These are phyloP conservation scores for Corinectria fuckeliana DNA, from an alignment of 2,329 filamentous ascomycete species.

Conservation along the genomic window DNA sequence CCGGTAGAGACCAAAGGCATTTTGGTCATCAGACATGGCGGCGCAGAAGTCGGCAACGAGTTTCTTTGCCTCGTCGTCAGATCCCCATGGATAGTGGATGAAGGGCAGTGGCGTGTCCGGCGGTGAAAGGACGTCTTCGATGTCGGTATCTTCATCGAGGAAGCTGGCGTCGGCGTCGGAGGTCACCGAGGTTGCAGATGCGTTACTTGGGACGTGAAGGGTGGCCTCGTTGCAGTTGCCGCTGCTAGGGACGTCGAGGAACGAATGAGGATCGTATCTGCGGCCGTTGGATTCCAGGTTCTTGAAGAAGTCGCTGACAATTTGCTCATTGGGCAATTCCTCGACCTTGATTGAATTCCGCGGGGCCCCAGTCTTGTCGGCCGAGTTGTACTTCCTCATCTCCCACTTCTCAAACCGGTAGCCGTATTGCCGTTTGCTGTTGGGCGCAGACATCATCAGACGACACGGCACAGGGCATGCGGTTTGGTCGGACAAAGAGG, in stretches of 20 bases:
- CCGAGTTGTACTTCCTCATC: conserved; percentile 36
- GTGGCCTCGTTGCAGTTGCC: neutral
- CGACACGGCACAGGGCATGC: neutral
- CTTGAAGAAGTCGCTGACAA: neutral
- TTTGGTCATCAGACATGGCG: conserved; percentile 35
- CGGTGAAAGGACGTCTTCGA: neutral
- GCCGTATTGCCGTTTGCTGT: conserved; percentile 41
- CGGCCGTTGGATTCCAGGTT: neutral
- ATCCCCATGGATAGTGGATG: conserved; percentile 23
- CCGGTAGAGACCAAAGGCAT: conserved; percentile 30
- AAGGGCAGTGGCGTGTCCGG: neutral
- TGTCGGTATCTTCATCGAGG: conserved; percentile 5
- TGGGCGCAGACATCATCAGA: neutral
- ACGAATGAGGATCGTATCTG: neutral
- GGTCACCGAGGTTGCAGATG: neutral
- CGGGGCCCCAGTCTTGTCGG: conserved; percentile 23
- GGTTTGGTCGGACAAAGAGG: too few relatives aligned
- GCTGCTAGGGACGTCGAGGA: conserved; percentile 1
- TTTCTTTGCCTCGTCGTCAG: conserved; percentile 23
- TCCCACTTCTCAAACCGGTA: conserved; percentile 40
- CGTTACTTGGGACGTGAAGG: neutral
- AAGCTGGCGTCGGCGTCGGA: conserved; percentile 1
- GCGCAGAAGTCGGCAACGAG: conserved; percentile 37
- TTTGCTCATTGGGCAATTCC: conserved; percentile 1
- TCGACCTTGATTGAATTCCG: conserved; percentile 3